Percentiles rank a stretch among this genome's conserved stretches.
Evolutionary conservation across 768 basidiomycete genomes (phyloP).

Genomic region (Pleurotus tuber-regium): DNA sequence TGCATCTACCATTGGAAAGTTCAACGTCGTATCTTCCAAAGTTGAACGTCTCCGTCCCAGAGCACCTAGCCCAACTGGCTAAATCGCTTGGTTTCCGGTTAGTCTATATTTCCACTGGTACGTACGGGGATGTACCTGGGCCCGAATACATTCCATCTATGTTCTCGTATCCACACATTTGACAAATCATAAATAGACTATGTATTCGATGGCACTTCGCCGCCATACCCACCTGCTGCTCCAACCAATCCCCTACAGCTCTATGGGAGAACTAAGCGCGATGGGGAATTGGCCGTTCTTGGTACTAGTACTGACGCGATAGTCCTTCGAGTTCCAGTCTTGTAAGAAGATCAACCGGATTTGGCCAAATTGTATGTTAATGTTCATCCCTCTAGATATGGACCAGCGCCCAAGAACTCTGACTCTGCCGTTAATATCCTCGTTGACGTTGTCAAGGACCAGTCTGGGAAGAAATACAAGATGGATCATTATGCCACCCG

Average conservation of each 20-base stretch:
- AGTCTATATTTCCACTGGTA: constrained; percentile 89
- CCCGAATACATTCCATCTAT: background rate
- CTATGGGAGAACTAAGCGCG: constrained; percentile 86
- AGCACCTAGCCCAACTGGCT: constrained; percentile 65
- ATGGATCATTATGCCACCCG: constrained; percentile 96
- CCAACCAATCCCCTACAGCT: constrained; percentile 81
- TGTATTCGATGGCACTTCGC: constrained; percentile 92
- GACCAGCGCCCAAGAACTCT: constrained; percentile 77
- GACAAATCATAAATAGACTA: constrained; percentile 56
- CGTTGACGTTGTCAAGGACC: constrained; percentile 82
- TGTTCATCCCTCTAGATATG: constrained; percentile 57
- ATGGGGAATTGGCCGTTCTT: constrained; percentile 80
- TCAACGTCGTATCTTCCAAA: constrained; percentile 25
- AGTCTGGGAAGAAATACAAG: constrained; percentile 83
- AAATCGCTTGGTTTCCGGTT: constrained; percentile 62
- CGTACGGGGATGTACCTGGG: background rate
- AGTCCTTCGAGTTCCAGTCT: constrained; percentile 85
- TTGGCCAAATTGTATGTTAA: constrained; percentile 5
- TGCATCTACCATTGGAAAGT: background rate
- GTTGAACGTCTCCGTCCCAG: constrained; percentile 82
- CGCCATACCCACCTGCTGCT: constrained; percentile 80
- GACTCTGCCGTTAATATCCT: constrained; percentile 91
- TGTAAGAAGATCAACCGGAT: constrained; percentile 41
- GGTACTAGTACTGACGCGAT: constrained; percentile 54
- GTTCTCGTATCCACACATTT: background rate